Evolutionary conservation across 2,329 filamentous ascomycete species (phyloP).

Genomic region (Coniochaeta sp.): DNA sequence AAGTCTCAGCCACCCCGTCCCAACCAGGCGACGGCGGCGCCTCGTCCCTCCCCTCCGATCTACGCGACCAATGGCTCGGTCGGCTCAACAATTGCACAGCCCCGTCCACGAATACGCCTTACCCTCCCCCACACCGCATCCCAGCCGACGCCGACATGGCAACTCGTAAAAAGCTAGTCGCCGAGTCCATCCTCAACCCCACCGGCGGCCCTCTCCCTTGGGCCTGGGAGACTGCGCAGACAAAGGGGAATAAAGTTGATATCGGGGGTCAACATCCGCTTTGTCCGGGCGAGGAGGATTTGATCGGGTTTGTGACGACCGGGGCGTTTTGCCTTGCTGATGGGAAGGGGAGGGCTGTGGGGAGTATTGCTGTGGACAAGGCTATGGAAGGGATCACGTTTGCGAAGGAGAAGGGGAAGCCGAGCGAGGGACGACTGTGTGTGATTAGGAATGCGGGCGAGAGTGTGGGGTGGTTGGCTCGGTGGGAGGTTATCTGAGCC

Average conservation of each 20-base stretch:
- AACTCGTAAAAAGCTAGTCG: conserved; percentile 21
- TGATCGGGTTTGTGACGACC: conserved; percentile 86
- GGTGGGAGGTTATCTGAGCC: conserved; percentile 55
- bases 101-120: conserved; percentile 14
- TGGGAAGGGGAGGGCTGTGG: conserved; percentile 70
- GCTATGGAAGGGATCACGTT: conserved; percentile 36
- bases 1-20: conserved; percentile 37
- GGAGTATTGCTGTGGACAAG: conserved; percentile 56
- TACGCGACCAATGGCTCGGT: conserved; percentile 65
- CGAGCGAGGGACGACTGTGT: conserved; percentile 51
- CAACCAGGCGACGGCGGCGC: conserved; percentile 16
- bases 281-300: conserved; percentile 66
- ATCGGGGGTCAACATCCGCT: conserved; percentile 48
- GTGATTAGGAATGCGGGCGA: conserved; percentile 79
- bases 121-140: conserved; percentile 19
- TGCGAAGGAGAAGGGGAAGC: conserved; percentile 19
- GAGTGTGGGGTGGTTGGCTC: conserved; percentile 68
- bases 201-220: conserved; percentile 25
- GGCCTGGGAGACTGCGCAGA: conserved; percentile 22
- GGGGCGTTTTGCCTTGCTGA: conserved; percentile 75
- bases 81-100: conserved; percentile 14
- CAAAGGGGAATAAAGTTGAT: conserved; percentile 24
- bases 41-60: conserved; percentile 32
- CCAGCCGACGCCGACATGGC: conserved; percentile 14
- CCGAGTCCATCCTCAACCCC: conserved; percentile 35